Evolutionary conservation across 2,329 filamentous ascomycete genomes (phyloP).

Genomic region (Sporothrix brunneoviolacea): DNA sequence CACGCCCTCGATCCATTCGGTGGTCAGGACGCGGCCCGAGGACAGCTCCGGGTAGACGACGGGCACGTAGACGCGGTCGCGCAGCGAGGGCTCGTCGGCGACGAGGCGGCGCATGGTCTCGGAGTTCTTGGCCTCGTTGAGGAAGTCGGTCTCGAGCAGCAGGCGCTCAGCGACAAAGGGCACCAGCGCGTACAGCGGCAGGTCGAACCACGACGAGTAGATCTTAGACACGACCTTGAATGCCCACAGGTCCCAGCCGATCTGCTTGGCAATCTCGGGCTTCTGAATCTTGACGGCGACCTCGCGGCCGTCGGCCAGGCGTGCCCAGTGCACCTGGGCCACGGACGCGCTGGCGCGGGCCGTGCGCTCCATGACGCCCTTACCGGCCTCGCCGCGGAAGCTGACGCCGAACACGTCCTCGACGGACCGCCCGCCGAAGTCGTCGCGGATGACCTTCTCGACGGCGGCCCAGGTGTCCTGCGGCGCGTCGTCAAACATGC

Average conservation of each 20-base stretch:
- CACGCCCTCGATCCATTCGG: constrained; percentile 96
- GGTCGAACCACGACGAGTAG: constrained; percentile 82
- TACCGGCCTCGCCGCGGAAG: constrained; percentile 56
- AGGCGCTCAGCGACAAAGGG: constrained; percentile 92
- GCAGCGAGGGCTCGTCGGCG: constrained; percentile 65
- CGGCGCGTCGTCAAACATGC: constrained; percentile 97
- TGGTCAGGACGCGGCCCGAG: constrained; percentile 78
- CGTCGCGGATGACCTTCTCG: constrained; percentile 75
- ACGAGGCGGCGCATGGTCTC: constrained; percentile 76
- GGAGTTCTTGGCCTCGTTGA: constrained; percentile 84
- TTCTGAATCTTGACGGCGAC: constrained; percentile 97
- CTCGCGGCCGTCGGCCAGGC: constrained; percentile 76
- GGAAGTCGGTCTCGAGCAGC: constrained; percentile 87
- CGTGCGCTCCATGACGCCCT: constrained; percentile 55
- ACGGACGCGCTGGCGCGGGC: constrained; percentile 78
- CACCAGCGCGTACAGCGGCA: constrained; percentile 86
- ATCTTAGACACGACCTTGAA: constrained; percentile 82
- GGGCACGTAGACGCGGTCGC: constrained; percentile 80
- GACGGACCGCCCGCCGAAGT: constrained; percentile 74
- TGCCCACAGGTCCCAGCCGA: constrained; percentile 91
- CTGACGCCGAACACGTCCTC: constrained; percentile 92
- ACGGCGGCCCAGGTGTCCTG: constrained; percentile 86
- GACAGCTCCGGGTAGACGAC: constrained; percentile 76
- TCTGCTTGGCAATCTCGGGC: constrained; percentile 82
- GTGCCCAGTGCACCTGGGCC: constrained; percentile 94